phyloP scores from a whole-genome alignment of 2,329 filamentous ascomycete genomes.

The Colletotrichum limetticola region DNA sequence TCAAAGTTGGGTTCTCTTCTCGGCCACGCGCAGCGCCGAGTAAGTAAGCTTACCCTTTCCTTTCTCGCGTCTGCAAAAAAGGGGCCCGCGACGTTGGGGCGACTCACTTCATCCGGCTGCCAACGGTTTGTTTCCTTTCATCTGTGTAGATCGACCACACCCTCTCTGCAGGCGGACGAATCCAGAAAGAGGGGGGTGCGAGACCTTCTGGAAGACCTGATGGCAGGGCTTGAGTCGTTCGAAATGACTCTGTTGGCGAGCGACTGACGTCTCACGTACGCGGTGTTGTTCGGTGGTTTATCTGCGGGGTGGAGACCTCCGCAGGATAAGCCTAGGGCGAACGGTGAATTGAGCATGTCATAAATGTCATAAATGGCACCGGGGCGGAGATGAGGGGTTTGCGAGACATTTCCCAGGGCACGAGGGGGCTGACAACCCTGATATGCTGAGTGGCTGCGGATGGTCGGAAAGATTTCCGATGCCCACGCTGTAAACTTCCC shows the following conservation, averaged over 20 bases:
- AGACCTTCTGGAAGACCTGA: neutral
- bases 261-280: neutral
- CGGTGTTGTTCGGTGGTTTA: neutral
- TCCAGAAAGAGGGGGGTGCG: neutral
- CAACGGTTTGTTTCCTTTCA: neutral
- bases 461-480: neutral
- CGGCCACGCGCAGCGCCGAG: neutral
- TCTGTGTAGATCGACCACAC: neutral
- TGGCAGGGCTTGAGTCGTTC: neutral
- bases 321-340: conserved; percentile 3
- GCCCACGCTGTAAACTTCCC: neutral
- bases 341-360: conserved; percentile 1
- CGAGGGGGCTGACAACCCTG: conserved; percentile 10
- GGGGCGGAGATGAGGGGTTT: conserved; percentile 2
- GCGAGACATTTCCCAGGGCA: neutral
- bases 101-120: conserved; percentile 11
- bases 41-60: neutral
- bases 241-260: neutral
- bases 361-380: neutral
- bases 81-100: neutral
- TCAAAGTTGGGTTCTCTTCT: neutral
- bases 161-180: neutral
- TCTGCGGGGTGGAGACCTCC: conserved; percentile 29
- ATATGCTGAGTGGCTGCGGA: conserved; percentile 1
- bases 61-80: neutral